Evolutionary conservation across 441 rosid genomes (phyloP).

Genomic region (Aleurites moluccanus): DNA sequence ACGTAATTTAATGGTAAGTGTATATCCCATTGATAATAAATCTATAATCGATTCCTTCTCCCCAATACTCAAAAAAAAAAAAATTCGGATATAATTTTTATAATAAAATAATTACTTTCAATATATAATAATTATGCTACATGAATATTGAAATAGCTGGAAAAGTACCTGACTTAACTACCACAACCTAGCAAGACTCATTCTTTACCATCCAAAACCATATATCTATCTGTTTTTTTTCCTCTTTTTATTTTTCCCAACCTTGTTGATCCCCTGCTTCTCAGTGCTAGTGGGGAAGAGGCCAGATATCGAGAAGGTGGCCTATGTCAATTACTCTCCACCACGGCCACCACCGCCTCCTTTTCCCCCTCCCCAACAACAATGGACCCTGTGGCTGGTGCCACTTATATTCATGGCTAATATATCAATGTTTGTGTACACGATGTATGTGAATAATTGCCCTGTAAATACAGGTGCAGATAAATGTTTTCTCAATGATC

Average conservation of each 20-base stretch:
- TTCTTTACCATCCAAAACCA: conserved; percentile 21
- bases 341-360: conserved; percentile 24
- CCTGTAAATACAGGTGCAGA: conserved; percentile 41
- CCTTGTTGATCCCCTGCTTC: background rate
- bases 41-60: too few relatives aligned
- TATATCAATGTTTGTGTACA: conserved; percentile 41
- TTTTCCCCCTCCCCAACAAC: conserved; percentile 40
- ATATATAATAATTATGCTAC: background rate
- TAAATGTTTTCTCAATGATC: conserved; percentile 43
- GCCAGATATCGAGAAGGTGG: conserved; percentile 32
- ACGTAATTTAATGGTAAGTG: too few relatives aligned
- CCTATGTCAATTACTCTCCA: conserved; percentile 7
- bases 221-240: background rate
- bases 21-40: too few relatives aligned
- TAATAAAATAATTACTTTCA: too few relatives aligned
- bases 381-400: conserved; percentile 65
- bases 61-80: too few relatives aligned
- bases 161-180: conserved; percentile 28
- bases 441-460: conserved; percentile 72
- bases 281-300: conserved; percentile 31
- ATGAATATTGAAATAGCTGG: conserved; percentile 5
- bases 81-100: too few relatives aligned
- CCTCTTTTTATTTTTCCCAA: conserved; percentile 6
- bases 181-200: conserved; percentile 21
- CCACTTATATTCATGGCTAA: conserved; percentile 54